These are phyloP conservation scores for Aspergillus sp. DNA, from an alignment of 2,329 filamentous ascomycete genomes.

Conservation along the genomic window DNA sequence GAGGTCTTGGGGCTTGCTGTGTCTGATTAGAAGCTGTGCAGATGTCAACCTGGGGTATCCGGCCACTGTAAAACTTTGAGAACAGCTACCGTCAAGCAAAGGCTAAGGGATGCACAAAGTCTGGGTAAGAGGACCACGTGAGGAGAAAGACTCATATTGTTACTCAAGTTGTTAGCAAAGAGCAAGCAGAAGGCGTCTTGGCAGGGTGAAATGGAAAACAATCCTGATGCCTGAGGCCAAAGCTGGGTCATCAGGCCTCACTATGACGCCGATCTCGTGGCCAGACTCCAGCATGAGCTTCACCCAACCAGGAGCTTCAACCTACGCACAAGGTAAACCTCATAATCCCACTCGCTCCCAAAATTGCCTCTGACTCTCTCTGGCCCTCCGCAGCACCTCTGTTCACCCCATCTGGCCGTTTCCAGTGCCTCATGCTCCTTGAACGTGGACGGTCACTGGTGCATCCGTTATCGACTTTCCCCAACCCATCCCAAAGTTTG, in stretches of 20 bases:
- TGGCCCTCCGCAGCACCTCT: conserved; percentile 11
- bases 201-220: not conserved
- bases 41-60: not conserved
- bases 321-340: conserved; percentile 27
- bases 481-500: conserved; percentile 8
- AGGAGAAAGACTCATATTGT: not conserved
- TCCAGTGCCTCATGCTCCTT: conserved; percentile 23
- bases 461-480: conserved; percentile 13
- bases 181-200: not conserved
- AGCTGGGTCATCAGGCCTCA: not conserved
- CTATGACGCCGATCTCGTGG: conserved; percentile 20
- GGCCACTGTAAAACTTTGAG: not conserved
- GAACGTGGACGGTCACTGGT: conserved; percentile 27
- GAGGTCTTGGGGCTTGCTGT: not conserved
- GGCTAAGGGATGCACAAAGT: not conserved
- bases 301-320: conserved; percentile 25
- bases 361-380: conserved; percentile 8
- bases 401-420: conserved; percentile 14
- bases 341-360: conserved; percentile 26
- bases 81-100: not conserved
- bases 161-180: not conserved
- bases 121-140: not conserved
- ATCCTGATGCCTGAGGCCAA: not conserved
- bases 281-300: conserved; percentile 5
- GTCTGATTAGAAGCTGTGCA: not conserved